A percentile compares a stretch with the other conserved stretches of the same genome.
These are phyloP conservation scores for Akebia trifoliata DNA, from an alignment of 164 flowering plant genomes.

Conservation along the genomic window DNA sequence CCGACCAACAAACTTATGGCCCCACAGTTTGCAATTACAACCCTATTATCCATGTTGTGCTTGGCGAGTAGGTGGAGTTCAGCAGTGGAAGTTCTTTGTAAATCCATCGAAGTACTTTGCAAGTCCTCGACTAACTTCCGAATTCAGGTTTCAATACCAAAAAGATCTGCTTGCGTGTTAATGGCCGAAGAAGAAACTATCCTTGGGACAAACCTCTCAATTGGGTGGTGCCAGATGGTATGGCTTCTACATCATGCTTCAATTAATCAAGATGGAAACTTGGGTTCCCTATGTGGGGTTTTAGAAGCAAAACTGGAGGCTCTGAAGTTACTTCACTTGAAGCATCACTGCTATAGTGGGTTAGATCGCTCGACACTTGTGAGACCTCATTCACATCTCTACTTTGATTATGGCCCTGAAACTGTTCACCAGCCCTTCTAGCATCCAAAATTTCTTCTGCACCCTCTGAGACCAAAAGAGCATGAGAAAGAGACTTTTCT, in stretches of 20 bases:
- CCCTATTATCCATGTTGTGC: constrained; percentile 77
- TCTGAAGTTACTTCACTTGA: constrained; percentile 59
- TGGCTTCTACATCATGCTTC: constrained; percentile 59
- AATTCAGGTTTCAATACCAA: constrained; percentile 63
- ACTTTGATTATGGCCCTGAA: constrained; percentile 40
- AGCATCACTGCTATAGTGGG: constrained; percentile 54
- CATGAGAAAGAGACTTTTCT: constrained; percentile 47
- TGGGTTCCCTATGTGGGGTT: constrained; percentile 44
- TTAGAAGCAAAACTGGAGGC: constrained; percentile 30
- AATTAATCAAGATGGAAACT: constrained; percentile 38
- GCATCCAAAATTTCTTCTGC: constrained; percentile 32
- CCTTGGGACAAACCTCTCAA: constrained; percentile 61
- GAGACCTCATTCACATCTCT: constrained; percentile 38
- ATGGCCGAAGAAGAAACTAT: constrained; percentile 49
- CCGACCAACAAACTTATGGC: constrained; percentile 56
- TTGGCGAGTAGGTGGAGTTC: constrained; percentile 66
- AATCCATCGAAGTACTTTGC: constrained; percentile 44
- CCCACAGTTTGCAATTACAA: constrained; percentile 71
- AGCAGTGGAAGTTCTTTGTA: constrained; percentile 52
- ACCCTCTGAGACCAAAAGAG: constrained; percentile 48
- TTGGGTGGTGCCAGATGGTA: constrained; percentile 63
- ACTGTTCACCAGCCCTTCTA: constrained; percentile 27
- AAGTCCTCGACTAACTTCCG: constrained; percentile 58
- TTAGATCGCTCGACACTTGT: constrained; percentile 28
- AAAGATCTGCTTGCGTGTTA: constrained; percentile 60